Conservation (phyloP, 2,329 filamentous ascomycete genomes). For the Aspergillus nomiae region DNA sequence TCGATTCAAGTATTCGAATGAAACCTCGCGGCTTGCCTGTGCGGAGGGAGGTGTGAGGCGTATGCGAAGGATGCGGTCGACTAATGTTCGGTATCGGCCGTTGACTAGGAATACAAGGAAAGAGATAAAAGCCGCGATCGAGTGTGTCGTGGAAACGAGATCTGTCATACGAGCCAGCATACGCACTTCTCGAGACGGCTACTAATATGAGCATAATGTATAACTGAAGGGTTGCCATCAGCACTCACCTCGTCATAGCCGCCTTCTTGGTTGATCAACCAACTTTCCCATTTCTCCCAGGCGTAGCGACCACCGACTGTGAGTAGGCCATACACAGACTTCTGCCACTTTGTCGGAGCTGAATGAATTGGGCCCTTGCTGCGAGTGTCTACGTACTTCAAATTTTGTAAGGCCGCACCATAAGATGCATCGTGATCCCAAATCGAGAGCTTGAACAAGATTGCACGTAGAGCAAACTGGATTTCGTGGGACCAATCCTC, state of each 20-base stretch:
- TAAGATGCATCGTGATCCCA: conserved; percentile 98
- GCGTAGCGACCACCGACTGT: conserved; percentile 87
- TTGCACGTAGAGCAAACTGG: conserved; percentile 70
- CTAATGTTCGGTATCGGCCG: conserved; percentile 84
- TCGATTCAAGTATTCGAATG: conserved; percentile 95
- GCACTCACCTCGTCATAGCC: conserved; percentile 63
- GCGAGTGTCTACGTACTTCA: conserved; percentile 85
- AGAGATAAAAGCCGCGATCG: conserved; percentile 76
- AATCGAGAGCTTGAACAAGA: conserved; percentile 91
- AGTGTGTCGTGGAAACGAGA: conserved; percentile 71
- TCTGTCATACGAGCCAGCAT: conserved; percentile 70
- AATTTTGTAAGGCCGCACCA: conserved; percentile 86
- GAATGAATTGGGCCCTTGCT: conserved; percentile 62
- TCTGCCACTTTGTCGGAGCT: conserved; percentile 79
- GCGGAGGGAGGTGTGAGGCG: conserved; percentile 81
- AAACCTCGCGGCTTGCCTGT: conserved; percentile 87
- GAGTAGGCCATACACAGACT: conserved; percentile 77
- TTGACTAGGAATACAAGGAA: conserved; percentile 91
- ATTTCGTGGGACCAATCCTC: conserved; percentile 91
- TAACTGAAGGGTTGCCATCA: neutral
- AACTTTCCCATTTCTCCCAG: conserved; percentile 90
- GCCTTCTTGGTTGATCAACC: conserved; percentile 75
- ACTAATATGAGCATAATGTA: conserved; percentile 18
- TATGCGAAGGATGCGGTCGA: conserved; percentile 82
- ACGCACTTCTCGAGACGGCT: conserved; percentile 53